A percentile compares a stretch with the other conserved stretches of the same genome.
phyloP scores from a whole-genome alignment of 495 filamentous ascomycete species.

The Xylaria castorea region DNA sequence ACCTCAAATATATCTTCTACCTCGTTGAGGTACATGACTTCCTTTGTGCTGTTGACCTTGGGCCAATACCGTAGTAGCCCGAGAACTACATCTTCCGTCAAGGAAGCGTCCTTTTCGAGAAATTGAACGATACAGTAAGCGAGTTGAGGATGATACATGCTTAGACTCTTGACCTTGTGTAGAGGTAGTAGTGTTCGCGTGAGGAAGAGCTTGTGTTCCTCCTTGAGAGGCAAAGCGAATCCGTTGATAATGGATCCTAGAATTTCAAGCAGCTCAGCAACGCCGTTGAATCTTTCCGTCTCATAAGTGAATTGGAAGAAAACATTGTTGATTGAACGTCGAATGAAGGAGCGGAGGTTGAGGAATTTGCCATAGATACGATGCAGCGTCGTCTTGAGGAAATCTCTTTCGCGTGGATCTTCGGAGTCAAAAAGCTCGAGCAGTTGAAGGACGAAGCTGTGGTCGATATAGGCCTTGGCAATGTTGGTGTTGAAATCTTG shows the following conservation, averaged over 20 bases:
- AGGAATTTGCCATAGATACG: conserved; percentile 99
- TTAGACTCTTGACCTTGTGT: conserved; percentile 98
- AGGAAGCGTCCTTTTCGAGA: conserved; percentile 93
- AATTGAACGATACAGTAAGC: conserved; percentile 99
- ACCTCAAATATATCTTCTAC: conserved; percentile 99
- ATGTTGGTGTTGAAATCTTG: conserved; percentile 99
- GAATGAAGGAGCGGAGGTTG: conserved; percentile 95
- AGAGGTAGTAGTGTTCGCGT: conserved; percentile 91
- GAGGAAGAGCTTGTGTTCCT: conserved; percentile 98
- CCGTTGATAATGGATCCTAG: conserved; percentile 99
- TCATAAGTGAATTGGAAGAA: conserved; percentile 99
- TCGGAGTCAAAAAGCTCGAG: conserved; percentile 99
- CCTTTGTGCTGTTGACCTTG: conserved; percentile 98
- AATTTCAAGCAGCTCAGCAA: conserved; percentile 96
- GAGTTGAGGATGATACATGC: conserved; percentile 99
- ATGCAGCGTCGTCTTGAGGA: conserved; percentile 97
- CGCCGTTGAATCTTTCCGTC: conserved; percentile 97
- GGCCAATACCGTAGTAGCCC: conserved; percentile 97
- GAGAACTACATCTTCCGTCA: conserved; percentile 98
- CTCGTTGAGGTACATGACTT: conserved; percentile 99
- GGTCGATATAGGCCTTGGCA: conserved; percentile 98
- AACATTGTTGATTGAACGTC: conserved; percentile 99
- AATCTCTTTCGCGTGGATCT: conserved; percentile 95
- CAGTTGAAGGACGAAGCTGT: conserved; percentile 94
- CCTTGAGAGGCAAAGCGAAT: conserved; percentile 95